Evolutionary conservation across 495 filamentous ascomycete genomes (phyloP).

Genomic region (Amniculicola lignicola): DNA sequence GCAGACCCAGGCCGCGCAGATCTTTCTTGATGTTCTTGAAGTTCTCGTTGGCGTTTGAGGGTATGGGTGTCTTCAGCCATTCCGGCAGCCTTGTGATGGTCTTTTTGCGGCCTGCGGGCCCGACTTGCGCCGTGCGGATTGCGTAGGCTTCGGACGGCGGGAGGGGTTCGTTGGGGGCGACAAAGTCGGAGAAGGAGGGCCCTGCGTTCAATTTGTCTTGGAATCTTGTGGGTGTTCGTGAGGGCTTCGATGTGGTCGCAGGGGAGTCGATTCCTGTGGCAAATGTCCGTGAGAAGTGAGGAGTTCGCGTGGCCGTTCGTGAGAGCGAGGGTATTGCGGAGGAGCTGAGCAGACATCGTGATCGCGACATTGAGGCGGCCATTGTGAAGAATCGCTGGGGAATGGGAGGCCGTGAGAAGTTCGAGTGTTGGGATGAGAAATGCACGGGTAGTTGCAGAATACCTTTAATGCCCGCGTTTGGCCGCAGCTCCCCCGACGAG

Average conservation of each 20-base stretch:
- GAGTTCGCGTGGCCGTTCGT: not conserved
- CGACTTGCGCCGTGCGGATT: constrained; percentile 74
- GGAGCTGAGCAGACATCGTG: constrained; percentile 16
- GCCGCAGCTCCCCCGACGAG: not conserved
- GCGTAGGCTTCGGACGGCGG: constrained; percentile 56
- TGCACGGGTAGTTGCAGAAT: not conserved
- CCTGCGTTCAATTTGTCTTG: constrained; percentile 60
- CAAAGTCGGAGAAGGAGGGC: constrained; percentile 82
- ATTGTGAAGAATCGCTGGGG: not conserved
- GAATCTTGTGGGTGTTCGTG: constrained; percentile 52
- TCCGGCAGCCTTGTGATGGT: constrained; percentile 86
- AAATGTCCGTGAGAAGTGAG: constrained; percentile 37
- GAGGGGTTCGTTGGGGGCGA: constrained; percentile 57
- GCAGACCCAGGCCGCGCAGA: constrained; percentile 80
- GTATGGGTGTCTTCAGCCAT: constrained; percentile 96
- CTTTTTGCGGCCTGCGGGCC: constrained; percentile 74
- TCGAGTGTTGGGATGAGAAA: not conserved
- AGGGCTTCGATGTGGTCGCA: constrained; percentile 32
- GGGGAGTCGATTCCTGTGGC: constrained; percentile 43
- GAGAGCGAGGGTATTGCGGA: not conserved
- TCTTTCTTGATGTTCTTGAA: constrained; percentile 93
- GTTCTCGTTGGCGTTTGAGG: constrained; percentile 66
- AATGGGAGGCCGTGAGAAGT: not conserved
- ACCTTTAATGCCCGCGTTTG: constrained; percentile 14
- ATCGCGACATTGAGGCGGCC: constrained; percentile 17